A percentile compares a stretch with the other conserved stretches of the same genome.
These are phyloP conservation scores for Globisporangium cystogenes DNA, from an alignment of 352 stramenopile species.

Conservation along the genomic window DNA sequence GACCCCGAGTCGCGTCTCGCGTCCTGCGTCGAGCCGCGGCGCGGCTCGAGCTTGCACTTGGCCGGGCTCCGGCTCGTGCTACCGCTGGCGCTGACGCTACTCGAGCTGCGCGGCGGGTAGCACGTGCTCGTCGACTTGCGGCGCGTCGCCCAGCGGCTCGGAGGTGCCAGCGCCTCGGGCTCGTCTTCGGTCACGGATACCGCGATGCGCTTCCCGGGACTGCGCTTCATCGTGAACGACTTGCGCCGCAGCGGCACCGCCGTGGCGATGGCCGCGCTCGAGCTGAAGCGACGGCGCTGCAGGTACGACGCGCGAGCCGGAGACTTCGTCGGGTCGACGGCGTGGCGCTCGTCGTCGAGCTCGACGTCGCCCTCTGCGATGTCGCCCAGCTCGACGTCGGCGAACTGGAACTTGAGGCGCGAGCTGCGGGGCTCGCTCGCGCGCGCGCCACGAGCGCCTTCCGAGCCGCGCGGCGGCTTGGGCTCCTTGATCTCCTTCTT, in stretches of 20 bases:
- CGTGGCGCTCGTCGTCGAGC: not conserved
- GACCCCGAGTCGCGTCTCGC: not conserved
- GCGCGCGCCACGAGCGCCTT: not conserved
- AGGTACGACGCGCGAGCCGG: constrained; percentile 1
- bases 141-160: constrained; percentile 22
- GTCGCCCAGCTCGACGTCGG: constrained; percentile 32
- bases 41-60: constrained; percentile 9
- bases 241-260: constrained; percentile 44
- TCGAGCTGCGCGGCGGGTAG: constrained; percentile 7
- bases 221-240: constrained; percentile 67
- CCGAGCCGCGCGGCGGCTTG: constrained; percentile 21
- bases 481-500: constrained; percentile 39
- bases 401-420: constrained; percentile 59
- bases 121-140: constrained; percentile 58
- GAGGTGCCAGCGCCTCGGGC: not conserved
- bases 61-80: constrained; percentile 9
- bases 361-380: constrained; percentile 13
- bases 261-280: constrained; percentile 27
- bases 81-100: not conserved
- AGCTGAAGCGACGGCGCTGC: constrained; percentile 24
- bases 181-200: not conserved
- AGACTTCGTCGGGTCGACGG: not conserved
- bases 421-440: constrained; percentile 11
- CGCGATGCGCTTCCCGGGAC: constrained; percentile 29
- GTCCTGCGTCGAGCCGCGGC: not conserved